These are phyloP conservation scores for Russula compacta DNA, from an alignment of 768 basidiomycete species.

Conservation along the genomic window DNA sequence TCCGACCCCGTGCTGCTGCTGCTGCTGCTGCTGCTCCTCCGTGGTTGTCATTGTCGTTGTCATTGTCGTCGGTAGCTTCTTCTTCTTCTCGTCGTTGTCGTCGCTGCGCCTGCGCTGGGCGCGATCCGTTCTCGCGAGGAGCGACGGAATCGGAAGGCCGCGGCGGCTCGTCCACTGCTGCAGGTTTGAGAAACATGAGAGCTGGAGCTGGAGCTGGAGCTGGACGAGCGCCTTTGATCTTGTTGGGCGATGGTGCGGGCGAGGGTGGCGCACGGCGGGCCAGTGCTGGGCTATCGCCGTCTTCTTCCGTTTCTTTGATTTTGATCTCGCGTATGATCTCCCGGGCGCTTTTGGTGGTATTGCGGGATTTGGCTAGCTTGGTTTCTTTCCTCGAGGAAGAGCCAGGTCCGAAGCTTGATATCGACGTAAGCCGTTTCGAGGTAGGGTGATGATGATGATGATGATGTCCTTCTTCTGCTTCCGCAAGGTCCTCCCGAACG, in stretches of 20 bases:
- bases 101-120: not conserved
- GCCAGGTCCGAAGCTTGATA: constrained; percentile 12
- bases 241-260: not conserved
- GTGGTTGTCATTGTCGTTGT: too few relatives aligned
- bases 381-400: not conserved
- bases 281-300: not conserved
- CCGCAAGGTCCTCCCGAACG: not conserved
- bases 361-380: constrained; percentile 4
- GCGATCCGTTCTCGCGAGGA: constrained; percentile 10
- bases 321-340: constrained; percentile 7
- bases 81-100: not conserved
- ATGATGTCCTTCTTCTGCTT: not conserved
- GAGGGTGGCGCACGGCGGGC: not conserved
- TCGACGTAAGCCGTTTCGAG: constrained; percentile 17
- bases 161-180: constrained; percentile 10
- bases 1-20: constrained; percentile 4
- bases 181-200: constrained; percentile 11
- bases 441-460: not conserved
- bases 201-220: not conserved
- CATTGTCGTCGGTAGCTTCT: not conserved
- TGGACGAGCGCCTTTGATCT: not conserved
- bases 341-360: constrained; percentile 6
- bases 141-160: not conserved
- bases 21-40: not conserved
- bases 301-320: constrained; percentile 1